Base-by-base conservation (phyloP, 2,329 filamentous ascomycete genomes). In the Penicillium verrucosum region DNA sequence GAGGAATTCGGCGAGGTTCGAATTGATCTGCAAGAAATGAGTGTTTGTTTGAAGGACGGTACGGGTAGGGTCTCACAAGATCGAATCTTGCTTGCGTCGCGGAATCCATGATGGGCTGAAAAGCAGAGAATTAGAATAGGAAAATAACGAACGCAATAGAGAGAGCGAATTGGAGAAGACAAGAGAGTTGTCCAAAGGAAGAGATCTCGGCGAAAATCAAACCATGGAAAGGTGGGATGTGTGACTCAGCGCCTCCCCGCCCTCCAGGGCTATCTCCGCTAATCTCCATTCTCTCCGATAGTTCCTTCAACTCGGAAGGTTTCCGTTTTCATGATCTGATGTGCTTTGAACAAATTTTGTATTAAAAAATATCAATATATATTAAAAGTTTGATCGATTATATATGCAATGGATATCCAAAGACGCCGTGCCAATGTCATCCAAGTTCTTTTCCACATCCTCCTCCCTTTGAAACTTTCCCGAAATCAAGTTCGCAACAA, bases 1-100 rank as follows among this genome's bases (percentile, higher is more conserved):
- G 59, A 96, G 82, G 48, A 90, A 80, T 80, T 96, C 92, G 60
- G 87, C 85, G 57, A 95, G 81, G 74, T 94, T 94, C 72, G 87
- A 85, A 60, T 82, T 85, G 77, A 96, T 95, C 41, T 43, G 41
- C 23, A 27, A 11, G 16, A 43, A 27, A n/a, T 43, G 14, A 43
- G 41, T 27, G 14, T 27, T 11, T 23, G 38, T 40, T 27, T 27
- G 16, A n/a, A 11, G 9, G 8, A 6, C 25, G 23, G 23, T n/a
- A 27, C 27, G 23, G 12, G 14, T 16, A 8, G 23, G 41, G 16
- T 27, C 41, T 43, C 23, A 43, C 41, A 8, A 43, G 41, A 43
- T 43, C 41, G 23, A 43, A 43, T 43, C 23, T 43, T 43, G 41
- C 16, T 43, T 43, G 41, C 16, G 41, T 16, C 41, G 41, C 23